Percentiles rank a stretch among this genome's conserved stretches.
Conservation (phyloP, 371 early-diverging fungal genomes). For the Lichtheimia hyalospora region DNA sequence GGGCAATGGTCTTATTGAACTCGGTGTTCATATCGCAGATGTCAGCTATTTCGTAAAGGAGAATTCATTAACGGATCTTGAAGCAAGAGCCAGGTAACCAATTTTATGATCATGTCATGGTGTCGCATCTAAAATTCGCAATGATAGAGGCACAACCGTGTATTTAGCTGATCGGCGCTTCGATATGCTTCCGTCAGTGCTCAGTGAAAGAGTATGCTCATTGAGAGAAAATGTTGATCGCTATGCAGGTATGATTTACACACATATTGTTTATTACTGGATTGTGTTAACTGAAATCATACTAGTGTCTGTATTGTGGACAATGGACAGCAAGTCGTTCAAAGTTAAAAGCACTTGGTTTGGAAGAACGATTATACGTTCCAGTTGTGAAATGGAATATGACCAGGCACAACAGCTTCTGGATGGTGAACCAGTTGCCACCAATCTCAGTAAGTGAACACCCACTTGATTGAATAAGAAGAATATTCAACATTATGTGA, state of each 20-base stretch:
- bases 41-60: conserved; percentile 90
- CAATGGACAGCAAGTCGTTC: conserved; percentile 50
- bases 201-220: conserved; percentile 89
- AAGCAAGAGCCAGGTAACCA: conserved; percentile 69
- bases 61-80: conserved; percentile 80
- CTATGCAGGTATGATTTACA: conserved; percentile 59
- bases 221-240: conserved; percentile 81
- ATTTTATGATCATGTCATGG: not conserved
- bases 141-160: conserved; percentile 78
- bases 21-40: conserved; percentile 98
- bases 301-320: conserved; percentile 77
- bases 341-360: conserved; percentile 64
- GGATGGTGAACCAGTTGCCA: conserved; percentile 57
- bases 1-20: conserved; percentile 58
- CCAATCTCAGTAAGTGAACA: conserved; percentile 36
- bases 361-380: conserved; percentile 84
- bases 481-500: not conserved
- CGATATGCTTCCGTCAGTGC: conserved; percentile 96
- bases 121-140: not conserved
- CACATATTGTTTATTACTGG: not conserved
- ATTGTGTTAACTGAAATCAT: not conserved
- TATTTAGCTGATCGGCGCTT: conserved; percentile 92
- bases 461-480: not conserved
- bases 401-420: conserved; percentile 91
- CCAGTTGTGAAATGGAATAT: conserved; percentile 83